These are phyloP conservation scores for Davidsoniella australis DNA, from an alignment of 2,329 filamentous ascomycete species.

Conservation along the genomic window DNA sequence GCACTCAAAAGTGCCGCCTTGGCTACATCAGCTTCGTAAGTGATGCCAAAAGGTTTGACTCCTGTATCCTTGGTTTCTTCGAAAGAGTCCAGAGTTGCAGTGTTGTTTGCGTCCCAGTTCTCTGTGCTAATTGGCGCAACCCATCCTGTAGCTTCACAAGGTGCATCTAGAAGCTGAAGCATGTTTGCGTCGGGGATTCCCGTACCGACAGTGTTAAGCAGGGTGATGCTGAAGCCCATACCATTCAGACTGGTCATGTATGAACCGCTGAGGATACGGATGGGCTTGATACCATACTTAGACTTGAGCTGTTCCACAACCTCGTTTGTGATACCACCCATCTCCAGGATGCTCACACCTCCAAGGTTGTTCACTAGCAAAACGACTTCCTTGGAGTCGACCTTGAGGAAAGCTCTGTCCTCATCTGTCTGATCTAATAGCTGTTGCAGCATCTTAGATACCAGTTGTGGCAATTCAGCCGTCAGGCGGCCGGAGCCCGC, in stretches of 20 bases:
- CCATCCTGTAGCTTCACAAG: slow-evolving; percentile 56
- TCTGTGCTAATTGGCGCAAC: slow-evolving; percentile 41
- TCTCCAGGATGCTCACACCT: slow-evolving; percentile 53
- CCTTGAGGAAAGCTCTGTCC: slow-evolving; percentile 52
- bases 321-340: slow-evolving; percentile 55
- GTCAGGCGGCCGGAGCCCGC: slow-evolving; percentile 36
- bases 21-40: slow-evolving; percentile 33
- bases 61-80: slow-evolving; percentile 21
- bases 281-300: slow-evolving; percentile 41
- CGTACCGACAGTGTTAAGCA: slow-evolving; percentile 46
- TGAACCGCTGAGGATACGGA: slow-evolving; percentile 49
- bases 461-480: slow-evolving; percentile 35
- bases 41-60: slow-evolving; percentile 29
- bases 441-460: slow-evolving; percentile 50
- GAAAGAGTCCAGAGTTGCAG: slow-evolving; percentile 19
- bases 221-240: slow-evolving; percentile 54
- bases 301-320: slow-evolving; percentile 44
- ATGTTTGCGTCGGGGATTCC: slow-evolving; percentile 43
- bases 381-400: slow-evolving; percentile 47
- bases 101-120: slow-evolving; percentile 45
- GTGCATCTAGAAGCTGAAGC: slow-evolving; percentile 53
- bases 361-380: slow-evolving; percentile 62
- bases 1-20: slow-evolving; percentile 37
- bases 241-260: slow-evolving; percentile 70
- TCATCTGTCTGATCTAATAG: slow-evolving; percentile 47